Evolutionary conservation across 768 basidiomycete species (phyloP), one percentile per base, ranked within the genome.

Genomic region (Coprinellus aureogranulatus): DNA sequence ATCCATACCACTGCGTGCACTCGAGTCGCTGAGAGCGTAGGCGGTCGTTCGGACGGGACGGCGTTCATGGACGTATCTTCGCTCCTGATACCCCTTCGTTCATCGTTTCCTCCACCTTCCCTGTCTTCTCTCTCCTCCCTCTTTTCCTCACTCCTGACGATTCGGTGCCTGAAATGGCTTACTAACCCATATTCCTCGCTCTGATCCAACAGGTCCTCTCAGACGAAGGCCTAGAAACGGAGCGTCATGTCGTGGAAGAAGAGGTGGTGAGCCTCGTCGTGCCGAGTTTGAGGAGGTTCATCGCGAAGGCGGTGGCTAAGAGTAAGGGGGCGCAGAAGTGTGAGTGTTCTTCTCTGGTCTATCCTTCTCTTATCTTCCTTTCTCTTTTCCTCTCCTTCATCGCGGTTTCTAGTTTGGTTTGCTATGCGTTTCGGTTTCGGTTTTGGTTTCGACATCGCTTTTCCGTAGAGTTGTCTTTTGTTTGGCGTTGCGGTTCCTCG

Each of bases 241-340:
- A 78, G 37, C 78, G 84, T 61, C 80, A 73, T 62, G 77, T 77
- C 49, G 70, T 93, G 22, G 81, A 76, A 42, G 89, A 92, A 25
- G 92, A 93, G 67, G 85, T 86, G 8, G 82, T 87, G 26, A 88
- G 85, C 73, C 75, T 92, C 8, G 87, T 92, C 11, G 80, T 92
- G 10, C 90, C 91, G 25, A 82, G 81, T 41, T 75, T 94, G 60
- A 82, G 88, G 70, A 74, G 86, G 55, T 92, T 93, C 27, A 65
- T 81, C 81, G 59, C 86, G 88, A 70, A 88, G 86, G 68, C 84
- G 89, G 64, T 79, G 78, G 37, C 90, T 90, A 42, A 91, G 88
- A 48, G 90, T 68, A 90, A 89, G 75, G 90, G 92, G 92, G 61
- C 14, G 34, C 34, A 34, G 34, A 34, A 65, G 82, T 75, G 2